Base-by-base conservation (phyloP, 1,139 yeast genomes). In the Taphrina populina region DNA sequence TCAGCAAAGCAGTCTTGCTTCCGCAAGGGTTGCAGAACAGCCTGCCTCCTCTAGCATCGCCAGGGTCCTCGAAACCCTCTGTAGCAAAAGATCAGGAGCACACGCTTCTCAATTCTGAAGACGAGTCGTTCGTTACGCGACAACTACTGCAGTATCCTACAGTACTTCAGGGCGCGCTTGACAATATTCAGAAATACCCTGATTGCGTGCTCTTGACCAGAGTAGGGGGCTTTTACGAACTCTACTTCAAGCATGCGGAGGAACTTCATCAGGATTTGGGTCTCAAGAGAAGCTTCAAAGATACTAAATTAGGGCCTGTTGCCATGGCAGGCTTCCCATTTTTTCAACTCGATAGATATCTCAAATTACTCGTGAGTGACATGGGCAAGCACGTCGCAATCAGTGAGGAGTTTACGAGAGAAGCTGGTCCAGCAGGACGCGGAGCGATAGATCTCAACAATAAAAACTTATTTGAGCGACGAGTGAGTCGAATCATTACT, bases 281-380 rank as follows among this genome's bases (percentile, higher is more conserved):
- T 33, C 70, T 92, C 26, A 76, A 79, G 43, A 69, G 81, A 5
- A 79, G 85, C 3, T 73, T 72, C 52, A 77, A 72, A 64, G 52
- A 47, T n/a, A 64, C 68, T 13, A 68, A 70, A 61, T 77, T 78
- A 34, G 73, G 70, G 33, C 70, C 69, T 6, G 80, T 88, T 1
- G 81, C 95, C 0, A 88, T 92, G 86, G 88, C 96, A 0, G 98
- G 98, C 0, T 92, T 92, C 64, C 97, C 98, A 0, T 73, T 77
- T 7, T 71, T 71, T 47, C 88, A 83, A 61, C 69, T 88, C 29
- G 85, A 83, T 57, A 79, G 88, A 60, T 88, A 86, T 64, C 77
- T 88, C 36, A 81, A 82, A 64, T 73, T 81, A 2, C 74, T 90
- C 43, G 95, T 90, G 0, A 81, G 82, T 58, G 87, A 83, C 45